phyloP scores from a whole-genome alignment of 225 moss, liverwort and hornwort species.

The Bryoerythrophyllum caledonicum region DNA sequence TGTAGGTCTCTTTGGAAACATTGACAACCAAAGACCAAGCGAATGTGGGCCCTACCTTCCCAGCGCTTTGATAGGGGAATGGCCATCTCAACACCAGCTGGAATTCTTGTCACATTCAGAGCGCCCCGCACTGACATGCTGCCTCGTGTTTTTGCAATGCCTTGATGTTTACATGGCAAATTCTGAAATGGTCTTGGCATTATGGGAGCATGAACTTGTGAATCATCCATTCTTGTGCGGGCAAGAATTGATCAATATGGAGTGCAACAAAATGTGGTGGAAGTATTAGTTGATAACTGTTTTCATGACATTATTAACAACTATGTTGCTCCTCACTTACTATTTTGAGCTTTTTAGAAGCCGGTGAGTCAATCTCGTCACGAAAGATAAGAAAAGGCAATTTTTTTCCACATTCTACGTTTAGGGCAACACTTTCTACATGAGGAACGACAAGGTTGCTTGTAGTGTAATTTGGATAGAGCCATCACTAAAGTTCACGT shows the following conservation, averaged over 20 bases:
- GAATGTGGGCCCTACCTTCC: not conserved
- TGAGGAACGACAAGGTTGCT: no score
- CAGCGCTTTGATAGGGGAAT: not conserved
- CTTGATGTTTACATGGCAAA: not conserved
- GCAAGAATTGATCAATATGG: not conserved
- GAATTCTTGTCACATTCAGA: not conserved
- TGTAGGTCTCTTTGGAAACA: not conserved
- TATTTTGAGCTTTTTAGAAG: no score
- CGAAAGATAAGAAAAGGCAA: no score
- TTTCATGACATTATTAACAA: not conserved
- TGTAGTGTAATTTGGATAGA: no score
- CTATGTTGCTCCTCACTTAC: no score
- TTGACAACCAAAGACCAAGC: not conserved
- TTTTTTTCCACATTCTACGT: no score
- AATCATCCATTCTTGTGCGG: not conserved
- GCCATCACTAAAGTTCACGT: no score
- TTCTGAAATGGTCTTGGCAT: not conserved
- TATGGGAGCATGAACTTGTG: not conserved
- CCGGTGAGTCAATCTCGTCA: no score
- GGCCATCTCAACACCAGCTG: not conserved
- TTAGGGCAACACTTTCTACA: no score
- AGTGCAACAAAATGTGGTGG: not conserved
- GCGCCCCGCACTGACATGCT: no score
- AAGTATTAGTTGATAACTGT: not conserved
- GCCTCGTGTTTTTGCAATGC: no score